These are phyloP conservation scores for Metarhizium rileyi DNA, from an alignment of 2,329 filamentous ascomycete species.

Conservation along the genomic window DNA sequence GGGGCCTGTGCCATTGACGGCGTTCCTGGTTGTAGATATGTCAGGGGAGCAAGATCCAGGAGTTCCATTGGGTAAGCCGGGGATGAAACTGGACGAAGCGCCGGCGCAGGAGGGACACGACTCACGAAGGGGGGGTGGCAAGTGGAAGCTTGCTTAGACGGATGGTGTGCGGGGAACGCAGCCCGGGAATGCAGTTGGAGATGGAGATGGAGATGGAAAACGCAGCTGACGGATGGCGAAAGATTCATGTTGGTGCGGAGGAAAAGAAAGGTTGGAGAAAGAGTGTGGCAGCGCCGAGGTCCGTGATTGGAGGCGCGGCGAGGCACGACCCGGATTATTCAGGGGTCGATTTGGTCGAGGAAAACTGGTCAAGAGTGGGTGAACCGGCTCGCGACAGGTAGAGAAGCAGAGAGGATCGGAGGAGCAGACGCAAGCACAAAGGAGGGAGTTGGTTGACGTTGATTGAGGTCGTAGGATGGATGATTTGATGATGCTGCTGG, in stretches of 20 bases:
- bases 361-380: too few species aligned
- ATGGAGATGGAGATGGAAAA: too few species aligned
- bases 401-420: too few species aligned
- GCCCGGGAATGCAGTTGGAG: too few species aligned
- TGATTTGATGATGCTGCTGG: too few species aligned
- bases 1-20: background rate
- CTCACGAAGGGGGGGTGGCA: background rate
- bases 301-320: background rate
- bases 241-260: background rate
- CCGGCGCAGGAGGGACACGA: background rate
- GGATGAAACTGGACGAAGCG: background rate
- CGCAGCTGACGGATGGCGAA: too few species aligned
- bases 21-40: background rate
- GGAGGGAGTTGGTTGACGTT: too few species aligned
- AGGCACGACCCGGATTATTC: background rate
- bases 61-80: background rate
- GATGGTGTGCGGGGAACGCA: background rate
- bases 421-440: too few species aligned
- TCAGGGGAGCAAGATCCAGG: background rate
- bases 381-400: too few species aligned
- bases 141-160: background rate
- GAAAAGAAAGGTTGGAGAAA: background rate
- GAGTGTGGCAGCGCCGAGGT: background rate
- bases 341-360: too few species aligned
- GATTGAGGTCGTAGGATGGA: too few species aligned